phyloP scores from a whole-genome alignment of 371 early-diverging fungal genomes.

The Saksenaea oblongispora region DNA sequence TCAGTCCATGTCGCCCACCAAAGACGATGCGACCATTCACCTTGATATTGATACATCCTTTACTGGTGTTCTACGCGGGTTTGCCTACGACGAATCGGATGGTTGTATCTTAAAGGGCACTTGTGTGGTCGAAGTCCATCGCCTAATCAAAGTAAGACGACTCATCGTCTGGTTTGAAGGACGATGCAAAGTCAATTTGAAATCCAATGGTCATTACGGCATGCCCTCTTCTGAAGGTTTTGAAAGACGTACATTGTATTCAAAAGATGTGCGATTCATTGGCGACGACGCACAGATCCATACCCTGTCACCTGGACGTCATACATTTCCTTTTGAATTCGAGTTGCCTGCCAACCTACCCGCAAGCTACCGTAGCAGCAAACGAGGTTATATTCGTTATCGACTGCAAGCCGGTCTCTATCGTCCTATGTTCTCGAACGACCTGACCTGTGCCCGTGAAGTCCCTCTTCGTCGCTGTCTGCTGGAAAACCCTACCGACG shows the following conservation, averaged over 20 bases:
- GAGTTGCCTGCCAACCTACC: slow-evolving; percentile 47
- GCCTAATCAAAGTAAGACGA: slow-evolving; percentile 46
- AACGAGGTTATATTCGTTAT: slow-evolving; percentile 48
- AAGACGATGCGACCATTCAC: slow-evolving; percentile 39
- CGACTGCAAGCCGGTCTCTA: slow-evolving; percentile 36
- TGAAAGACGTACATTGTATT: slow-evolving; percentile 38
- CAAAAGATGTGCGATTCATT: slow-evolving; percentile 32
- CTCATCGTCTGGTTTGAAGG: slow-evolving; percentile 49
- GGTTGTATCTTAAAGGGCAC: slow-evolving; percentile 45
- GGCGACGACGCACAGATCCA: slow-evolving; percentile 39
- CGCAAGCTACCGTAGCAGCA: slow-evolving; percentile 40
- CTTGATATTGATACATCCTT: slow-evolving; percentile 42
- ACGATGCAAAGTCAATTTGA: slow-evolving; percentile 40
- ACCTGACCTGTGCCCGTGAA: slow-evolving; percentile 32
- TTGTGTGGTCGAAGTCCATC: slow-evolving; percentile 33
- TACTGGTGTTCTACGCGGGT: slow-evolving; percentile 44
- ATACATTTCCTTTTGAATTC: slow-evolving; percentile 40
- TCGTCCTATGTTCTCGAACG: slow-evolving; percentile 42
- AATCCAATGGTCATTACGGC: slow-evolving; percentile 21
- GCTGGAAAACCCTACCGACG: slow-evolving; percentile 27
- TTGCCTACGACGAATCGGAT: slow-evolving; percentile 50
- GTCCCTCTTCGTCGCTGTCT: slow-evolving; percentile 44
- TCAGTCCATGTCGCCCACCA: slow-evolving; percentile 9
- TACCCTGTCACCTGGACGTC: slow-evolving; percentile 31
- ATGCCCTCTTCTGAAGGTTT: slow-evolving; percentile 31